phyloP scores from a whole-genome alignment of 2,329 filamentous ascomycete genomes.

The Alternaria triticina region DNA sequence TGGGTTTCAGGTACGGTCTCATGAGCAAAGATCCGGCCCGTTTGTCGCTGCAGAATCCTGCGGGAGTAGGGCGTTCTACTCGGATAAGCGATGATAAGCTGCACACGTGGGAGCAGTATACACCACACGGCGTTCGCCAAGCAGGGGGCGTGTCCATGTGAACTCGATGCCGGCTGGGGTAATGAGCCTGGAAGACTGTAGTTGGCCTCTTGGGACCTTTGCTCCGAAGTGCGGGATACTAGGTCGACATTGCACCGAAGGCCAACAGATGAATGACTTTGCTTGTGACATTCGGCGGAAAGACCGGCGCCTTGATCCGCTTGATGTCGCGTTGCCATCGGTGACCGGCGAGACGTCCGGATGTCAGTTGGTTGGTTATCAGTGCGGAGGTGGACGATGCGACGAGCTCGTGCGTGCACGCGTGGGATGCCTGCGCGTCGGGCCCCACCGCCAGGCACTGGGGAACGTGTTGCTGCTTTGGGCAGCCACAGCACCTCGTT shows the following conservation, averaged over 20 bases:
- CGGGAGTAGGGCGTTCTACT: conserved; percentile 21
- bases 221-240: conserved; percentile 11
- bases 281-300: conserved; percentile 8
- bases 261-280: conserved; percentile 4
- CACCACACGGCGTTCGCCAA: conserved; percentile 30
- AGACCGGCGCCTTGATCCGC: conserved; percentile 8
- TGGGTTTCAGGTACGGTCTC: conserved; percentile 13
- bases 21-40: conserved; percentile 4
- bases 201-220: conserved; percentile 23
- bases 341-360: conserved; percentile 12
- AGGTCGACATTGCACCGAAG: conserved; percentile 8
- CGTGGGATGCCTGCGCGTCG: conserved; percentile 10
- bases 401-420: conserved; percentile 14
- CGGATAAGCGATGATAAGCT: conserved; percentile 41
- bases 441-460: conserved; percentile 16
- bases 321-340: conserved; percentile 11
- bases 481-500: conserved; percentile 4
- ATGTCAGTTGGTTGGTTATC: conserved; percentile 9
- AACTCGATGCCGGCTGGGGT: conserved; percentile 28
- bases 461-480: conserved; percentile 18
- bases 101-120: conserved; percentile 37
- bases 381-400: conserved; percentile 13
- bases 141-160: conserved; percentile 41
- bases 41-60: conserved; percentile 7
- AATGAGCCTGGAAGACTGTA: conserved; percentile 19